These are phyloP conservation scores for Fomitopsis betulina DNA, from an alignment of 1,284 basidiomycete species.

Conservation along the genomic window DNA sequence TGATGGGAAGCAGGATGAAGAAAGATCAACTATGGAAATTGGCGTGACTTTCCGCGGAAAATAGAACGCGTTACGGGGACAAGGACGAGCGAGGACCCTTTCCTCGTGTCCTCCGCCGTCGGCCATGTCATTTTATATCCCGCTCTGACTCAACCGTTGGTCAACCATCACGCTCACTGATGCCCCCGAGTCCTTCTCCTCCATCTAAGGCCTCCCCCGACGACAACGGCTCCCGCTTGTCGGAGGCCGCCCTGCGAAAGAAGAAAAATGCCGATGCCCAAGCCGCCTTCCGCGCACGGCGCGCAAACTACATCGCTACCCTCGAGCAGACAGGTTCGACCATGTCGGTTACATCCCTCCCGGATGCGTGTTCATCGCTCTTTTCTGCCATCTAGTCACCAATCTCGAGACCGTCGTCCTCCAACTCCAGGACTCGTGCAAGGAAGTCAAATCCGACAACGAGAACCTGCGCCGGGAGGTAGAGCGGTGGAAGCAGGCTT, in stretches of 20 bases:
- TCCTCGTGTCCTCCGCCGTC: conserved; percentile 63
- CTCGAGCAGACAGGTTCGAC: conserved; percentile 76
- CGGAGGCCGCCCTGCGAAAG: conserved; percentile 70
- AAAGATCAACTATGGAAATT: conserved; percentile 10
- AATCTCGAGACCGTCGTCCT: conserved; percentile 77
- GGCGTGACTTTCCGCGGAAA: conserved; percentile 10
- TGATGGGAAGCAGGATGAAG: conserved; percentile 13
- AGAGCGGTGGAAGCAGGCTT: conserved; percentile 53
- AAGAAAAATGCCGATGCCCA: conserved; percentile 84
- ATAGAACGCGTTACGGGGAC: conserved; percentile 8
- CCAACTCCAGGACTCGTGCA: conserved; percentile 75
- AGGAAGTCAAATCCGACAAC: conserved; percentile 56
- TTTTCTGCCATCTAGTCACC: conserved; percentile 41
- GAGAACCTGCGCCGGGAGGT: conserved; percentile 61
- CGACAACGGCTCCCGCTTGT: conserved; percentile 31
- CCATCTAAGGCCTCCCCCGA: conserved; percentile 32
- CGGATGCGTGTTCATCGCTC: conserved; percentile 9
- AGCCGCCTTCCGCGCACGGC: conserved; percentile 65
- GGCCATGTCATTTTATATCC: conserved; percentile 28
- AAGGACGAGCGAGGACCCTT: conserved; percentile 26
- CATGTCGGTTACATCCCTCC: conserved; percentile 17
- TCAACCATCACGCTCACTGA: conserved; percentile 18
- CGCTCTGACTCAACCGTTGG: conserved; percentile 10
- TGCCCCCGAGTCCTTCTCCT: conserved; percentile 26
- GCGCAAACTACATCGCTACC: conserved; percentile 83